These are phyloP conservation scores for Fusarium cyanostomum DNA, from an alignment of 2,329 filamentous ascomycete genomes.

Conservation along the genomic window DNA sequence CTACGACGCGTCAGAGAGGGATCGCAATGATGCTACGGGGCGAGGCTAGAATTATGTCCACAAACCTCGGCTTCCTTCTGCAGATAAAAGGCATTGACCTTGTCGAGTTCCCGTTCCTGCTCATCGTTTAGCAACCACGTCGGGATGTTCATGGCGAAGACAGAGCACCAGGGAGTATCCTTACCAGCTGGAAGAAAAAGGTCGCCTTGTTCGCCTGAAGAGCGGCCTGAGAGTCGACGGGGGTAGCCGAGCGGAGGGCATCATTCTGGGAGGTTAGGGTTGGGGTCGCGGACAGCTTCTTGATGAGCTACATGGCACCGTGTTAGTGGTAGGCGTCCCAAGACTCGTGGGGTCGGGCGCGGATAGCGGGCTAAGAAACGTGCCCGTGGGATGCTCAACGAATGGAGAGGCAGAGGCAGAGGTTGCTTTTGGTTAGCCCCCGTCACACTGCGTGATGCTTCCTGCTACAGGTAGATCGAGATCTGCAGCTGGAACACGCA, in stretches of 20 bases:
- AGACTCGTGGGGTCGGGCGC: slow-evolving; percentile 27
- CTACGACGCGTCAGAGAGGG: slow-evolving; percentile 56
- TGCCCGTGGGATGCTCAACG: slow-evolving; percentile 25
- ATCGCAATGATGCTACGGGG: neutral
- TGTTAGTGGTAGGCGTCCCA: slow-evolving; percentile 35
- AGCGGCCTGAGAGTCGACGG: slow-evolving; percentile 82
- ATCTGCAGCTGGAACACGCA: slow-evolving; percentile 23
- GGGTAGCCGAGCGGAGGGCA: slow-evolving; percentile 55
- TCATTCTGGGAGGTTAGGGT: slow-evolving; percentile 81
- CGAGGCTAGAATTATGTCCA: slow-evolving; percentile 18
- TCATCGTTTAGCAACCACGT: slow-evolving; percentile 51
- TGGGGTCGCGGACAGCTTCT: slow-evolving; percentile 93
- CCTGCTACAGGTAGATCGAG: slow-evolving; percentile 17
- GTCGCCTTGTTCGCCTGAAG: slow-evolving; percentile 97
- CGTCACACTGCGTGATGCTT: slow-evolving; percentile 23
- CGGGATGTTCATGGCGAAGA: slow-evolving; percentile 41
- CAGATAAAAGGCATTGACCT: slow-evolving; percentile 97
- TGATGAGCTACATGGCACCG: slow-evolving; percentile 79
- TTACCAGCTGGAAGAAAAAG: slow-evolving; percentile 96
- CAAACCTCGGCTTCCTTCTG: slow-evolving; percentile 97
- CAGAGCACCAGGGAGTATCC: slow-evolving; percentile 42
- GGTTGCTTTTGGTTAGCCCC: slow-evolving; percentile 32
- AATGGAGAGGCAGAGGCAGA: slow-evolving; percentile 30
- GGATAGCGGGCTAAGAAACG: slow-evolving; percentile 30
- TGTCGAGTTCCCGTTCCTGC: slow-evolving; percentile 96